Evolutionary conservation across 2,329 filamentous ascomycete species (phyloP).

Genomic region (Neofusicoccum parvum): DNA sequence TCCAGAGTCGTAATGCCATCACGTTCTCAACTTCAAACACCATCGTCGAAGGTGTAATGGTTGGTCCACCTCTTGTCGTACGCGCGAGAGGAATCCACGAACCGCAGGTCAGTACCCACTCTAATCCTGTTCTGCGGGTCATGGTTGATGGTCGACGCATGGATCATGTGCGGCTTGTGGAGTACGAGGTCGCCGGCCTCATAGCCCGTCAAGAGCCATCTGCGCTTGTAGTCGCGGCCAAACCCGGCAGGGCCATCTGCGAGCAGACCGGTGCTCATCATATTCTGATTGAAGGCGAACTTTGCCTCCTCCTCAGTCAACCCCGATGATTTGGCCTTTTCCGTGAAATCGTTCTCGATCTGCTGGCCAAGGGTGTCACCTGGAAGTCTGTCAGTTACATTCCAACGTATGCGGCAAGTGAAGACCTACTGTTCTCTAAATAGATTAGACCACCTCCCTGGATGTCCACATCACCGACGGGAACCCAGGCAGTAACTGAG

Average conservation of each 20-base stretch:
- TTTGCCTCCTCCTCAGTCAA: conserved; percentile 51
- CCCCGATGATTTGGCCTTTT: conserved; percentile 44
- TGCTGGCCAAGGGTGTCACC: conserved; percentile 35
- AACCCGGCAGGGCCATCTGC: conserved; percentile 48
- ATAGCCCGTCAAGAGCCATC: conserved; percentile 53
- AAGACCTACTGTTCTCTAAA: conserved; percentile 36
- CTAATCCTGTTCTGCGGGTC: conserved; percentile 56
- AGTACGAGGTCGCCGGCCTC: conserved; percentile 54
- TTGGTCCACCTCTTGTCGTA: conserved; percentile 46
- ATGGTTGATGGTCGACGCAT: conserved; percentile 55
- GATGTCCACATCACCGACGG: conserved; percentile 41
- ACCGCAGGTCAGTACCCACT: conserved; percentile 59
- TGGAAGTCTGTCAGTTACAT: neutral
- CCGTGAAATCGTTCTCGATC: conserved; percentile 44
- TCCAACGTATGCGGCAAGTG: neutral
- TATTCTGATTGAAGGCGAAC: conserved; percentile 50
- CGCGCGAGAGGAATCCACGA: conserved; percentile 54
- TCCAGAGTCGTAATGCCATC: neutral
- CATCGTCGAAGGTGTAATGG: neutral
- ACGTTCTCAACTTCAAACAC: neutral
- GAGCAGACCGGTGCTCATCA: conserved; percentile 56
- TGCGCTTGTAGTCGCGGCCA: conserved; percentile 29
- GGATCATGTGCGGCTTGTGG: conserved; percentile 48
- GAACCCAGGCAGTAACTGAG: conserved; percentile 38
- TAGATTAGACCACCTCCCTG: conserved; percentile 48